Percentiles rank a stretch among this genome's conserved stretches.
Evolutionary conservation across 2,329 filamentous ascomycete genomes (phyloP).

Genomic region (Bipolaris cookei): DNA sequence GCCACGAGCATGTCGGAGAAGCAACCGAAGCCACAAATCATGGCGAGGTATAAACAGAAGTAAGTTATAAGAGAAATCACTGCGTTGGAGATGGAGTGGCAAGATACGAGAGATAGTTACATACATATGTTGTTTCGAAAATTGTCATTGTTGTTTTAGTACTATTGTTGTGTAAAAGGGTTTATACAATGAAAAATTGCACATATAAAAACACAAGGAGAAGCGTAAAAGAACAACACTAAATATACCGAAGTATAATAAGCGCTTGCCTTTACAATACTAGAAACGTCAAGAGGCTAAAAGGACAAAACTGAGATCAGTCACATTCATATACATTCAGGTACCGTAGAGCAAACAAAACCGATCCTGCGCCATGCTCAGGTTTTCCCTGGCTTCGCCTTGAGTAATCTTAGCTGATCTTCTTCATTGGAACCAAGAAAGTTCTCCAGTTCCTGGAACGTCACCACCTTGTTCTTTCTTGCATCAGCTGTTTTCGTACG

Average conservation of each 20-base stretch:
- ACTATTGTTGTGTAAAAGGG: neutral
- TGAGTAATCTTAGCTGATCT: conserved; percentile 21
- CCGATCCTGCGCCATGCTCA: neutral
- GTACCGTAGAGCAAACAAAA: neutral
- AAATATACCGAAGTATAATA: conserved; percentile 1
- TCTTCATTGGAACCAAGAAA: conserved; percentile 28
- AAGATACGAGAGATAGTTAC: too few relatives aligned
- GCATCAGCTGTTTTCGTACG: conserved; percentile 22
- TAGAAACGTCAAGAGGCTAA: neutral
- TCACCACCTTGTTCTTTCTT: conserved; percentile 29
- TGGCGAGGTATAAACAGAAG: neutral
- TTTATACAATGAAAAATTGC: neutral
- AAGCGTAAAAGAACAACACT: neutral
- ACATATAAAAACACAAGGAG: neutral
- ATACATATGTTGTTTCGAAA: too few relatives aligned
- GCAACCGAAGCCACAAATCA: too few relatives aligned
- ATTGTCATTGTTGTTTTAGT: neutral
- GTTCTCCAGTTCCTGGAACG: conserved; percentile 18
- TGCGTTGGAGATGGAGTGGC: too few relatives aligned
- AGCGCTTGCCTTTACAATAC: conserved; percentile 15
- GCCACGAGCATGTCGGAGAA: neutral
- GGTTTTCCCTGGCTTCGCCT: conserved; percentile 9
- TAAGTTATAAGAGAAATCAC: too few relatives aligned
- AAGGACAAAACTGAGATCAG: neutral
- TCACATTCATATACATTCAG: neutral